These are phyloP conservation scores for Santalum album DNA, from an alignment of 164 flowering plant genomes.

Conservation along the genomic window DNA sequence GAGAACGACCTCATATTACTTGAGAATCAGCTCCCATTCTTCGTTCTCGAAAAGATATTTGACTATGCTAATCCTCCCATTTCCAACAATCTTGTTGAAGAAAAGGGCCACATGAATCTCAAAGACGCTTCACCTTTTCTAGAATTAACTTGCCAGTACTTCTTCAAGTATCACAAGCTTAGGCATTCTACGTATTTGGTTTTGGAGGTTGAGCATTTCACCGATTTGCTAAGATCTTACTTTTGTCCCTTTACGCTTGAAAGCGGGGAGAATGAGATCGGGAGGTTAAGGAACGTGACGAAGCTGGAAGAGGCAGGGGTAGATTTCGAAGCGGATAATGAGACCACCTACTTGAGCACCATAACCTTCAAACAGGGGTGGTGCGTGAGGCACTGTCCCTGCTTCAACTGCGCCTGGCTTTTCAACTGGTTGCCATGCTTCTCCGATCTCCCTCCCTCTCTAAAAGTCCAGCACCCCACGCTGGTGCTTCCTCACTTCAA, in stretches of 20 bases:
- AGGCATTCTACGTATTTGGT: no score
- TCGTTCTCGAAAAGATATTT: background rate
- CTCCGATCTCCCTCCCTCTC: background rate
- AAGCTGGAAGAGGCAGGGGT: slow-evolving; percentile 1
- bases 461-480: background rate
- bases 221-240: background rate
- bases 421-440: background rate
- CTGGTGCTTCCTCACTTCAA: background rate
- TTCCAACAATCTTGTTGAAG: no score
- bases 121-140: background rate
- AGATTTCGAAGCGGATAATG: background rate
- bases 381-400: background rate
- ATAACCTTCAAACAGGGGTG: background rate
- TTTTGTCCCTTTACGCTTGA: background rate
- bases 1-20: slow-evolving; percentile 2
- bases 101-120: no score
- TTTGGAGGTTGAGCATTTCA: background rate
- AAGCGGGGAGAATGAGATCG: background rate
- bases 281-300: background rate
- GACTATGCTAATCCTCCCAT: background rate
- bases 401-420: slow-evolving; percentile 1
- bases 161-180: background rate
- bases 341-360: background rate
- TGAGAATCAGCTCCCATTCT: slow-evolving; percentile 3
- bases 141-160: background rate